A percentile compares a stretch with the other conserved stretches of the same genome.
Conservation (phyloP, 176 grass and related monocot genomes). For the Tillandsia leiboldiana region DNA sequence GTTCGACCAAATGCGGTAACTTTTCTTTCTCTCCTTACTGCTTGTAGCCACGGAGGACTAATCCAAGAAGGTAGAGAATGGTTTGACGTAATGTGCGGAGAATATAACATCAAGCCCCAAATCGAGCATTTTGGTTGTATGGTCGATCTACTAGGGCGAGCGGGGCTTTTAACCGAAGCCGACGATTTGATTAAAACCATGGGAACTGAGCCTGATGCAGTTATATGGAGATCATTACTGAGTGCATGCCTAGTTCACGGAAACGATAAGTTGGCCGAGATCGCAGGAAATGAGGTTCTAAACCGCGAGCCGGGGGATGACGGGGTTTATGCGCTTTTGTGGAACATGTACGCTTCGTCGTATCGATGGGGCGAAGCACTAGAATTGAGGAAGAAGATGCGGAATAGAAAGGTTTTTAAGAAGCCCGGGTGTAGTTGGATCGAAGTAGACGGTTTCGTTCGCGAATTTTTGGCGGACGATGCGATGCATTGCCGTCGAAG, state of each 20-base stretch:
- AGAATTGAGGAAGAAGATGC: constrained; percentile 50
- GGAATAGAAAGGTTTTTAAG: constrained; percentile 42
- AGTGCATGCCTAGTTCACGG: constrained; percentile 49
- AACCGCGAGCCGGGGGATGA: constrained; percentile 46
- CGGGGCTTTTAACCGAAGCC: constrained; percentile 47
- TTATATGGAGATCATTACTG: constrained; percentile 69
- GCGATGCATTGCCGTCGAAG: constrained; percentile 35
- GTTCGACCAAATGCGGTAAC: constrained; percentile 40
- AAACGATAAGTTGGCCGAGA: constrained; percentile 49
- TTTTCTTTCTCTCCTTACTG: constrained; percentile 47
- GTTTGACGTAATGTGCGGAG: constrained; percentile 27
- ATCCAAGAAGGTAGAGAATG: constrained; percentile 44
- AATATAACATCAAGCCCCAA: constrained; percentile 29
- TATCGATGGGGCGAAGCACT: constrained; percentile 50
- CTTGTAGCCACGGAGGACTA: constrained; percentile 51
- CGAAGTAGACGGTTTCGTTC: constrained; percentile 43
- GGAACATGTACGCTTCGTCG: constrained; percentile 58
- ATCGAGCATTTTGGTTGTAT: constrained; percentile 69
- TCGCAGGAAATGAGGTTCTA: constrained; percentile 54
- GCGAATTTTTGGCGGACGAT: constrained; percentile 59
- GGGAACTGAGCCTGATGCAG: constrained; percentile 39
- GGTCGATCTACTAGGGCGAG: constrained; percentile 60
- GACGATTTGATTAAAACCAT: constrained; percentile 41
- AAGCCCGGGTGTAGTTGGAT: constrained; percentile 63
- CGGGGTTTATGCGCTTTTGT: constrained; percentile 59